Conservation (phyloP, 306 rosid genomes). For the Glycyrrhiza uralensis region DNA sequence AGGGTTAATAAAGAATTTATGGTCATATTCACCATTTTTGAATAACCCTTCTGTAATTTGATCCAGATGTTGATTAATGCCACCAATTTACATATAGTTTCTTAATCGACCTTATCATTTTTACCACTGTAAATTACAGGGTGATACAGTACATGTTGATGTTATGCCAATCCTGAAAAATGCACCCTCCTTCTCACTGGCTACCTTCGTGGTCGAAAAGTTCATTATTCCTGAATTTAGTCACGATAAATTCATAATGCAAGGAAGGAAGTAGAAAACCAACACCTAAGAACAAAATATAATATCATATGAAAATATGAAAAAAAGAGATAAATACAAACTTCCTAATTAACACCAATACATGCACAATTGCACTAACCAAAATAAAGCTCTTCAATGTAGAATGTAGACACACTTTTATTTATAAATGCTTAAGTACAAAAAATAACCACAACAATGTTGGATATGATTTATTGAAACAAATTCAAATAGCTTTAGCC, state of each 20-base stretch:
- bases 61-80: slow-evolving; percentile 22
- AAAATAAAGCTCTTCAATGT: no score
- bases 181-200: slow-evolving; percentile 80
- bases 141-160: slow-evolving; percentile 48
- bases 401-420: background rate
- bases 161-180: slow-evolving; percentile 44
- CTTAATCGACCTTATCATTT: slow-evolving; percentile 1
- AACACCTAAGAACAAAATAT: no score
- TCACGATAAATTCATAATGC: no score
- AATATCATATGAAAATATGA: background rate
- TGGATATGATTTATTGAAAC: background rate
- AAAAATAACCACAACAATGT: background rate
- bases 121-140: slow-evolving; percentile 40
- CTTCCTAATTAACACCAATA: background rate
- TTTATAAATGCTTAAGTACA: background rate
- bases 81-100: background rate
- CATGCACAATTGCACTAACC: background rate
- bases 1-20: background rate
- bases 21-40: background rate
- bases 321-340: background rate
- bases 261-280: no score
- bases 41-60: no score
- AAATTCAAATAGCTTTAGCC: background rate
- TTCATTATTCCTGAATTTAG: no score
- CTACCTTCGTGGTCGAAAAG: slow-evolving; percentile 62